phyloP scores from a whole-genome alignment of 2,329 filamentous ascomycete species.

The Cercospora sp. region DNA sequence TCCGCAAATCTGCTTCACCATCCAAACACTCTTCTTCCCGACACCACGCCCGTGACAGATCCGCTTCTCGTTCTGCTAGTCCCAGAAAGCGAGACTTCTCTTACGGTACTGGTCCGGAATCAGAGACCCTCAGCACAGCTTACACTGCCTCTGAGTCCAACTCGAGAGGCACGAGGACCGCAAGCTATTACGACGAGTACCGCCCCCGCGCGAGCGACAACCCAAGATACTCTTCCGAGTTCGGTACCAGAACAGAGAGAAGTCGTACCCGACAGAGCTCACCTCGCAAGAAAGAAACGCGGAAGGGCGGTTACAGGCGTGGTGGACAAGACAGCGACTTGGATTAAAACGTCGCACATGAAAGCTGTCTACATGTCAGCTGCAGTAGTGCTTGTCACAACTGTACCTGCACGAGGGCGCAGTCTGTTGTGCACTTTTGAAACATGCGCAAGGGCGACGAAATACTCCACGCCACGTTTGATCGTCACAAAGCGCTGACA shows the following conservation, averaged over 20 bases:
- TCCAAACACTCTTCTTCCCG: conserved; percentile 34
- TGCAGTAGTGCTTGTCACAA: background rate
- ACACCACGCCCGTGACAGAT: conserved; percentile 25
- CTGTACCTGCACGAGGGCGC: conserved; percentile 12
- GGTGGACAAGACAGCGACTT: conserved; percentile 34
- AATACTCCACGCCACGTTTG: conserved; percentile 11
- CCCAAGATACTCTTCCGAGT: conserved; percentile 28
- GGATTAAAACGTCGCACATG: conserved; percentile 21
- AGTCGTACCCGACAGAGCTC: conserved; percentile 39
- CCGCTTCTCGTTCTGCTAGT: conserved; percentile 32
- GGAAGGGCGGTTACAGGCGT: conserved; percentile 35
- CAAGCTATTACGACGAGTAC: conserved; percentile 41
- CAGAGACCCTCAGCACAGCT: conserved; percentile 39
- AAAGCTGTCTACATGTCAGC: background rate
- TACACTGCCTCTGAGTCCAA: conserved; percentile 40
- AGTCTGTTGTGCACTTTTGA: background rate
- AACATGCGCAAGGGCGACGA: conserved; percentile 13
- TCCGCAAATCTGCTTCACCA: conserved; percentile 32
- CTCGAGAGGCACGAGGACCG: conserved; percentile 25
- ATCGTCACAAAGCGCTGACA: background rate
- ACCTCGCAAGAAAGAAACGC: conserved; percentile 33
- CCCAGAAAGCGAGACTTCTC: conserved; percentile 41
- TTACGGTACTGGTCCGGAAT: conserved; percentile 36
- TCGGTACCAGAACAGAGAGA: conserved; percentile 12
- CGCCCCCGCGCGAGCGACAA: conserved; percentile 33